phyloP scores from a whole-genome alignment of 805 yeast genomes.

The Wickerhamiella siamensis region DNA sequence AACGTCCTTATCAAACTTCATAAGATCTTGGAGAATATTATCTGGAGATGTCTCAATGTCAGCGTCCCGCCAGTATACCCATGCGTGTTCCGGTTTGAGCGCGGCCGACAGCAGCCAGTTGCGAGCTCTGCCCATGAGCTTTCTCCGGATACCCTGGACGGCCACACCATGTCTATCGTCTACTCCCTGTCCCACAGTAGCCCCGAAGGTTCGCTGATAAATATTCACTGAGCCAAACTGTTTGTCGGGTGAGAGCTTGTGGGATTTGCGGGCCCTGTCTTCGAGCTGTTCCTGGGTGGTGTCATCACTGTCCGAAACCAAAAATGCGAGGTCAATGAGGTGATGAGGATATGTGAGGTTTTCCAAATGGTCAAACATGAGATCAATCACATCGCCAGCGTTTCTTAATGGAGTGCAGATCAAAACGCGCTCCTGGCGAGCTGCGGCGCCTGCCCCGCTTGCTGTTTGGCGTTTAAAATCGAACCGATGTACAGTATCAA shows the following conservation, averaged over 20 bases:
- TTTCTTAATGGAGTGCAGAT: slow-evolving; percentile 84
- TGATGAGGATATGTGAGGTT: slow-evolving; percentile 70
- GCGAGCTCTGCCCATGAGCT: slow-evolving; percentile 89
- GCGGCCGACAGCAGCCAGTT: slow-evolving; percentile 87
- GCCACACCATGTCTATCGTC: slow-evolving; percentile 90
- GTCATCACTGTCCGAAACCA: slow-evolving; percentile 81
- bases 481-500: slow-evolving; percentile 29
- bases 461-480: slow-evolving; percentile 46
- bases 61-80: slow-evolving; percentile 97
- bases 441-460: slow-evolving; percentile 18
- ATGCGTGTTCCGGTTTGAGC: slow-evolving; percentile 78
- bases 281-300: slow-evolving; percentile 34
- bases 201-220: slow-evolving; percentile 86
- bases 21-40: slow-evolving; percentile 75
- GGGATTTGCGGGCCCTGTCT: slow-evolving; percentile 24
- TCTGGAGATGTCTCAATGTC: slow-evolving; percentile 87
- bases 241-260: slow-evolving; percentile 37
- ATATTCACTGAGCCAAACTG: slow-evolving; percentile 73
- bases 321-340: slow-evolving; percentile 60
- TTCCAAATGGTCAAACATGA: slow-evolving; percentile 67
- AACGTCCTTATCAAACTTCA: slow-evolving; percentile 83
- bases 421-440: slow-evolving; percentile 54
- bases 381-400: slow-evolving; percentile 74
- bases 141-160: slow-evolving; percentile 90
- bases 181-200: slow-evolving; percentile 81